Percentiles rank a stretch among this genome's conserved stretches.
phyloP scores from a whole-genome alignment of 2,329 filamentous ascomycete species.

The Aureobasidium sp. region DNA sequence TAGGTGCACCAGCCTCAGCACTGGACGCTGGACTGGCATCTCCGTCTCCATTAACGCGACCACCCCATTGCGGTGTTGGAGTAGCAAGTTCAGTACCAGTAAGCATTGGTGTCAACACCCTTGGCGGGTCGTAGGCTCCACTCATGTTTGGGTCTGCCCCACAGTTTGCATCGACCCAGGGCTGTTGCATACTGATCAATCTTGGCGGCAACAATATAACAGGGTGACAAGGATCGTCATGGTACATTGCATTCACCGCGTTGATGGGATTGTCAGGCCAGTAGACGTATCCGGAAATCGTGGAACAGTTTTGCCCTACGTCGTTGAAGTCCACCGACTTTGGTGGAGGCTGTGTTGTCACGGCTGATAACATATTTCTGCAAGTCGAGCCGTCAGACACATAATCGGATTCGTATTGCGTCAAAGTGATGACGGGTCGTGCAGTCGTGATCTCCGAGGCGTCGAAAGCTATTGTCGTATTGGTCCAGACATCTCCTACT shows the following conservation, averaged over 20 bases:
- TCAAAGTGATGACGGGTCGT: constrained; percentile 12
- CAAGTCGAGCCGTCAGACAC: constrained; percentile 1
- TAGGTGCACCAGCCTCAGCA: constrained; percentile 1
- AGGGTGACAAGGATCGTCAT: constrained; percentile 7
- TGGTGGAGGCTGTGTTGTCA: constrained; percentile 13
- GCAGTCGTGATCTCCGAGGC: constrained; percentile 14
- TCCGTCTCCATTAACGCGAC: neutral
- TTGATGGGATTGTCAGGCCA: constrained; percentile 15
- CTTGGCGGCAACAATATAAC: constrained; percentile 4
- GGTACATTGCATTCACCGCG: neutral
- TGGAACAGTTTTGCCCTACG: constrained; percentile 12
- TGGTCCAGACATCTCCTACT: constrained; percentile 14
- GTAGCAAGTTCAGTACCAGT: neutral
- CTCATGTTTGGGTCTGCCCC: neutral
- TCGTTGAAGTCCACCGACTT: constrained; percentile 2
- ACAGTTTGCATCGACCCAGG: neutral
- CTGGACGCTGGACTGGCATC: constrained; percentile 1
- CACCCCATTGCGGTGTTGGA: neutral
- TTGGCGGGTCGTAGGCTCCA: constrained; percentile 11
- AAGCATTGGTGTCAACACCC: constrained; percentile 4
- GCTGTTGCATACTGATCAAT: constrained; percentile 8
- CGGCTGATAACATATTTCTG: neutral
- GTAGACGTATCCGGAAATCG: constrained; percentile 10
- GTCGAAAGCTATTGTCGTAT: constrained; percentile 14
- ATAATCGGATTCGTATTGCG: neutral